A percentile compares a stretch with the other conserved stretches of the same genome.
phyloP scores from a whole-genome alignment of 2,329 filamentous ascomycete species.

The Hypoxylon sp. region DNA sequence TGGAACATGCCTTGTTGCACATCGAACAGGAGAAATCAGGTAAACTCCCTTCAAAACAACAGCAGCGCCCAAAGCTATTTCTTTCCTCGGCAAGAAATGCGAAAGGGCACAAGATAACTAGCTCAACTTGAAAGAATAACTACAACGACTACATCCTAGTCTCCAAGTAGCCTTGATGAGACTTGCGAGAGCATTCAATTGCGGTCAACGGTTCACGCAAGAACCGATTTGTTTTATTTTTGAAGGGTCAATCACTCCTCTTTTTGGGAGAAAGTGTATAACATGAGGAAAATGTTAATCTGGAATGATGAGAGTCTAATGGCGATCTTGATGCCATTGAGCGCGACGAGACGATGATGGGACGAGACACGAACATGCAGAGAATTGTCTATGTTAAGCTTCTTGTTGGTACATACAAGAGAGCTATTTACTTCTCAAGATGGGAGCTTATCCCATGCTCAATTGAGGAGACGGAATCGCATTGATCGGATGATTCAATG shows the following conservation, averaged over 20 bases:
- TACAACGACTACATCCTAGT: slow-evolving; percentile 1
- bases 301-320: slow-evolving; percentile 26
- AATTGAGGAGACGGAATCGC: slow-evolving; percentile 27
- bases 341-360: slow-evolving; percentile 40
- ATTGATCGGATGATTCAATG: not conserved
- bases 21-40: not conserved
- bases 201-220: not conserved
- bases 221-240: slow-evolving; percentile 14
- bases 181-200: not conserved
- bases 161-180: not conserved
- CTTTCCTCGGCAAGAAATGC: not conserved
- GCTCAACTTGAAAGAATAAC: not conserved
- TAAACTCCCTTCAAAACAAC: not conserved
- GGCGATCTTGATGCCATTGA: slow-evolving; percentile 23
- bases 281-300: slow-evolving; percentile 30
- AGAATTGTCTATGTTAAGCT: slow-evolving; percentile 19
- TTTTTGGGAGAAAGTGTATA: slow-evolving; percentile 38
- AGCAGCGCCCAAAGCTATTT: not conserved
- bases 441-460: slow-evolving; percentile 14
- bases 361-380: slow-evolving; percentile 40
- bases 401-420: slow-evolving; percentile 21
- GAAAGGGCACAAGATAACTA: not conserved
- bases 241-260: slow-evolving; percentile 37
- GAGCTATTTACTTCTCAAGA: slow-evolving; percentile 7
- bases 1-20: not conserved